These are phyloP conservation scores for Capronia epimyces DNA, from an alignment of 2,329 filamentous ascomycete genomes.

Conservation along the genomic window DNA sequence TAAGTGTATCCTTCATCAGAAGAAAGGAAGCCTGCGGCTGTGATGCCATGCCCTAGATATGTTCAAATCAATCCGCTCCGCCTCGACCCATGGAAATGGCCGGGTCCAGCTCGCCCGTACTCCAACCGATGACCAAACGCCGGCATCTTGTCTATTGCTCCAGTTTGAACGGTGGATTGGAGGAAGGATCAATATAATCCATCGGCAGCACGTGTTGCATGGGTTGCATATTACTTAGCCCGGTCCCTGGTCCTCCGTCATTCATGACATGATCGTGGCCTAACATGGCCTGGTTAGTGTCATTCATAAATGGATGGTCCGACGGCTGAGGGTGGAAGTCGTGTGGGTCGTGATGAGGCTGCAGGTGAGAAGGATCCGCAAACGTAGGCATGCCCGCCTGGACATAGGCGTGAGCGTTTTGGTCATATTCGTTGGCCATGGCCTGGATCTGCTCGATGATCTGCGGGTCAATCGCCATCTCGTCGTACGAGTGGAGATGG, in stretches of 20 bases:
- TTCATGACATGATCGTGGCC: conserved; percentile 28
- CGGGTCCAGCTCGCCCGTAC: neutral
- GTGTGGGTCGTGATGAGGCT: conserved; percentile 23
- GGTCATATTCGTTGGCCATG: conserved; percentile 21
- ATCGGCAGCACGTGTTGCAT: conserved; percentile 29
- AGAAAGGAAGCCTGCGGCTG: neutral
- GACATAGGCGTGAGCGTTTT: conserved; percentile 21
- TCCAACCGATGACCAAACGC: conserved; percentile 31
- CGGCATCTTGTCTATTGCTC: conserved; percentile 15
- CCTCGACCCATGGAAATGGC: neutral
- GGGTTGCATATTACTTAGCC: conserved; percentile 28
- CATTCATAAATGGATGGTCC: conserved; percentile 23
- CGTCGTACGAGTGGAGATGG: conserved; percentile 40
- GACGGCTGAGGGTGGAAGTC: conserved; percentile 20
- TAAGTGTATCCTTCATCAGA: neutral
- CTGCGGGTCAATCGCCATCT: conserved; percentile 57
- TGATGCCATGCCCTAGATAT: neutral
- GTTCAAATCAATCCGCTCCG: neutral
- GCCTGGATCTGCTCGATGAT: conserved; percentile 52
- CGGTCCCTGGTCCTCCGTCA: conserved; percentile 23
- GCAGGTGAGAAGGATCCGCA: conserved; percentile 22
- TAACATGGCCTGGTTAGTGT: conserved; percentile 21
- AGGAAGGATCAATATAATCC: conserved; percentile 27
- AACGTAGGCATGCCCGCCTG: conserved; percentile 22
- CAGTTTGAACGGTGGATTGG: conserved; percentile 20